Evolutionary conservation across 2,329 filamentous ascomycete genomes (phyloP).

Genomic region (Aspergillus tanneri): DNA sequence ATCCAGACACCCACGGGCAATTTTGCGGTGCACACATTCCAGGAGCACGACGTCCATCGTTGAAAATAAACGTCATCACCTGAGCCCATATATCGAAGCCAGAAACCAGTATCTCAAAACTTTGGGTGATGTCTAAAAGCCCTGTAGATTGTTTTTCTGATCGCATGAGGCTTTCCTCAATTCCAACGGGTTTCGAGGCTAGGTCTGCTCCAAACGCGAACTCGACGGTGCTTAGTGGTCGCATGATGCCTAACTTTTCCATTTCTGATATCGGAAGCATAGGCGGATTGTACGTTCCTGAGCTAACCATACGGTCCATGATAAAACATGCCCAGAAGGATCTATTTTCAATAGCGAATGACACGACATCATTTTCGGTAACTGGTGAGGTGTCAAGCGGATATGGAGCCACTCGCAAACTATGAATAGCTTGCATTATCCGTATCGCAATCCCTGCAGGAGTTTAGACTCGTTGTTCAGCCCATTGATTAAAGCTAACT

Average conservation of each 20-base stretch:
- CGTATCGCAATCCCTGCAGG: neutral
- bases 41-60: conserved; percentile 1
- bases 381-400: neutral
- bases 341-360: neutral
- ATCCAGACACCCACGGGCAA: conserved; percentile 2
- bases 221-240: neutral
- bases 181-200: neutral
- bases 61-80: conserved; percentile 8
- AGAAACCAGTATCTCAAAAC: conserved; percentile 2
- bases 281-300: neutral
- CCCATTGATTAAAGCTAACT: neutral
- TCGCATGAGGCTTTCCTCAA: neutral
- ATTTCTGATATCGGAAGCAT: conserved; percentile 3
- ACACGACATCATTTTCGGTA: neutral
- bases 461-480: neutral
- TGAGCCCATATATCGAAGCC: conserved; percentile 5
- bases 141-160: neutral
- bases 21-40: conserved; percentile 6
- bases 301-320: conserved; percentile 3
- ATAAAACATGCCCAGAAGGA: conserved; percentile 4
- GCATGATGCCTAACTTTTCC: neutral
- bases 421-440: conserved; percentile 4
- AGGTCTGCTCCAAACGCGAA: neutral
- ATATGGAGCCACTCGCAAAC: neutral
- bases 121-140: conserved; percentile 3